Evolutionary conservation across 2,329 filamentous ascomycete species (phyloP), one percentile per base, ranked within the genome.

Genomic region (Aspergillus glaucus): DNA sequence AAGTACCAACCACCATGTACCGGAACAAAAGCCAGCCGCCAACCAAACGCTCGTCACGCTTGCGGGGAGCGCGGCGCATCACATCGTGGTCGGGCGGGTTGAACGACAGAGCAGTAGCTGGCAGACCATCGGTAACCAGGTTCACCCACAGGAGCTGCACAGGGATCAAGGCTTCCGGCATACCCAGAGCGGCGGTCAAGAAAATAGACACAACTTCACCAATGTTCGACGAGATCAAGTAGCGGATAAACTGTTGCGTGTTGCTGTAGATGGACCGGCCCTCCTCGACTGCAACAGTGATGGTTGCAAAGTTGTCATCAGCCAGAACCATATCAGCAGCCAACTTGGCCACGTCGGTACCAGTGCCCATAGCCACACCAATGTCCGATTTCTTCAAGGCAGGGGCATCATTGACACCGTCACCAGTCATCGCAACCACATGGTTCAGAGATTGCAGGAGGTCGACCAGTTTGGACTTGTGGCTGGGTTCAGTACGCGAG

Each of bases 131-230:
- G 40, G 93, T 98, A 56, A 98, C 93, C 49, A 98, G 79, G 73
- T 98, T 98, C 62, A 98, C 93, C 93, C 93, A 98, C 46, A 98
- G 84, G 40, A 98, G 84, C 74, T 98, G 93, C 46, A 98, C 93
- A 1, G 93, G 93, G 49, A 98, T 92, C 50, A 98, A 78, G 58
- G 93, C 93, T 73, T 98, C 94, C 17, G 93, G 93, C 89, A 98
- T 95, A 57, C 94, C 94, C 51, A 94, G 78, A 12, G 93, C 93
- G 22, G 93, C 93, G 10, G 93, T 98, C 61, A 98, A 74, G 80
- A 98, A 98, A 71, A 98, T 98, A 8, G 93, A 97, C 32, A 98
- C 93, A 32, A 98, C 93, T 70, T 98, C 93, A 62, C 93, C 94
- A 58, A 98, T 98, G 76, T 98, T 98, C 55, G 92, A 97, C 7